phyloP scores from a whole-genome alignment of 2,329 filamentous ascomycete species.

The Colletotrichum spinosum region DNA sequence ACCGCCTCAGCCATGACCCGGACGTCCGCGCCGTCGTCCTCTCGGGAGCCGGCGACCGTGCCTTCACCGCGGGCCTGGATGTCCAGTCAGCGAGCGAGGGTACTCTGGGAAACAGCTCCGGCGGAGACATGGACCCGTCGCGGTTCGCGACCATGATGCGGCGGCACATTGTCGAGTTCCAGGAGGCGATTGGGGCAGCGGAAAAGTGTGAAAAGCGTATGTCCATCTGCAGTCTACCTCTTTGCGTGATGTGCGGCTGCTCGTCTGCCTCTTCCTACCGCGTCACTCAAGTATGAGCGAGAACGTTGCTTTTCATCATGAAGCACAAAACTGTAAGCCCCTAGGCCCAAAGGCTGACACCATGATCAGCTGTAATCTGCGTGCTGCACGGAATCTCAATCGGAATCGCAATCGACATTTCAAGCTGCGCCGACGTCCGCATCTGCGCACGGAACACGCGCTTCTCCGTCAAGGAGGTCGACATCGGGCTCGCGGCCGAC shows the following conservation, averaged over 20 bases:
- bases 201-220: conserved; percentile 90
- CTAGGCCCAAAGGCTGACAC: no score
- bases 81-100: conserved; percentile 73
- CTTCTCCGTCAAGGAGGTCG: conserved; percentile 83
- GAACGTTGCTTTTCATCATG: background rate
- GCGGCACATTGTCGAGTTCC: conserved; percentile 81
- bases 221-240: conserved; percentile 42
- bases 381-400: conserved; percentile 83
- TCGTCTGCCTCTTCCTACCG: background rate
- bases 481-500: conserved; percentile 84
- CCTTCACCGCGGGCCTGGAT: conserved; percentile 89
- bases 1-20: conserved; percentile 76
- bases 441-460: conserved; percentile 69
- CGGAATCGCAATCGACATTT: conserved; percentile 82
- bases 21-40: conserved; percentile 82
- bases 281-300: background rate
- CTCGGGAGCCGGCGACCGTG: conserved; percentile 83
- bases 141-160: conserved; percentile 72
- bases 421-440: conserved; percentile 77
- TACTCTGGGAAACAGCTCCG: conserved; percentile 50
- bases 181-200: conserved; percentile 78
- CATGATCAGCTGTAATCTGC: conserved; percentile 76
- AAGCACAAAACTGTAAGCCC: background rate
- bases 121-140: conserved; percentile 64
- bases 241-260: background rate